Evolutionary conservation across 108 stramenopile species (phyloP), one percentile per base, ranked within the genome.

Genomic region (Nannochloropsis gaditana): DNA sequence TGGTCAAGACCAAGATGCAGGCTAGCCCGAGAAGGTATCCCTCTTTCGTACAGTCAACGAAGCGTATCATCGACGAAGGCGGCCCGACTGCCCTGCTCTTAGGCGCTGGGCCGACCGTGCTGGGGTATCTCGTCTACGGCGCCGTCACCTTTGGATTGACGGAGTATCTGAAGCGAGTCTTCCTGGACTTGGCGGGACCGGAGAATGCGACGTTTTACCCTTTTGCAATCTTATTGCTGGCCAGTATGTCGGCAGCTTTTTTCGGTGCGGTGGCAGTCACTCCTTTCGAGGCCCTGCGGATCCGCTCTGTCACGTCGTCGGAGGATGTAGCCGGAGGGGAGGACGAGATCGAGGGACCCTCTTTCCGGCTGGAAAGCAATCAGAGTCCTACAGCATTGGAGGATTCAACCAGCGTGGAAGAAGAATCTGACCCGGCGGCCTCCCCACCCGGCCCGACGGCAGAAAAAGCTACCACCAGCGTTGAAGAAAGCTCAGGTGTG

Each of bases 1-100:
- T 87, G 79, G 87, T 87, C 21, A 87, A 87, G 83, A 87, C 87
- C 5, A 47, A 79, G 45, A 87, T 87, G 87, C 87, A 87, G 84
- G 44, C 83, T 42, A 59, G 83, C 8, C 87, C 87, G 45, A 83
- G 79, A 19, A 84, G 59, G 45, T 87, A 87, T 17, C 87, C 87
- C 43, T 42, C 79, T 3, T 84, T 84, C 79, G 9, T 81, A 17
- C 43, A 45, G 31, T 80, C 87, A n/a, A 84, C 84, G 50, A 43
- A 41, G 15, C 84, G 84, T 9, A 47, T 88, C 80, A 42, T 88
- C 41, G 84, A 82, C n/a, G 84, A 88, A 47, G 84, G 81, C 84
- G 87, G 82, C 21, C 41, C 43, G 11, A 19, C 9, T 21, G 87
- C 87, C 41, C 84, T 88, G 31, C 82, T 88, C 41, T 80, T 88